Base-by-base conservation (phyloP, 805 yeast genomes). In the Kuraishia capsulata region DNA sequence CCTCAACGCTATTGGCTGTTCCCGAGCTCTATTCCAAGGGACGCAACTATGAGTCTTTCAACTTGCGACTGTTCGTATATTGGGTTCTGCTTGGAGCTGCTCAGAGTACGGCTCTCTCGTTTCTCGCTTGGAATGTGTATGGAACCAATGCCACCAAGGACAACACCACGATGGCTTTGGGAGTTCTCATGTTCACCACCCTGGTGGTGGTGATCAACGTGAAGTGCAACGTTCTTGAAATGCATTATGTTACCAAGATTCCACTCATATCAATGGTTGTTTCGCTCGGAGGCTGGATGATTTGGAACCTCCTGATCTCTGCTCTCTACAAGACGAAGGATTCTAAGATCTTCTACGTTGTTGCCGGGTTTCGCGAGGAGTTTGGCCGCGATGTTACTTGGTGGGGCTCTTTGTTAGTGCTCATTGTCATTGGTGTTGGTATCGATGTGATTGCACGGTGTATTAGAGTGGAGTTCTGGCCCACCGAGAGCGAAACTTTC, bases 21-120 rank as follows among this genome's bases (percentile, higher is more conserved):
- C 99, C 99, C 0, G 96, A 89, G 57, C 64, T 92, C 20, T 92
- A 92, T 54, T 49, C 77, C 2, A 76, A 70, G 36, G 97, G 97
- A 2, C 71, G 92, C 39, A 62, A 73, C 29, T 82, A 78, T 47
- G 73, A 78, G 52, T 81, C 79, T 3, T 90, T 92, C 61, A 83
- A 83, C 51, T 53, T 88, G 47, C 60, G 59, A 38, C 63, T 85
- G 4, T 88, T 89, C 45, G 39, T 86, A 1, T 65, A 70, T 11
- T 90, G 97, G 97, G 75, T 87, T 70, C 35, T 78, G 4, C 56
- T 82, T 35, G 95, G 92, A 0, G 73, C 90, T 3, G 53, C 73
- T 2, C 89, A 84, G 50, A 75, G 95, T 42, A 69, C 83, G 2
- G 59, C 83, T 30, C 64, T 85, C 6, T 74, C 89, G 10, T 88